These are phyloP conservation scores for Eleusine indica DNA, from an alignment of 176 grass and related monocot genomes.

Conservation along the genomic window DNA sequence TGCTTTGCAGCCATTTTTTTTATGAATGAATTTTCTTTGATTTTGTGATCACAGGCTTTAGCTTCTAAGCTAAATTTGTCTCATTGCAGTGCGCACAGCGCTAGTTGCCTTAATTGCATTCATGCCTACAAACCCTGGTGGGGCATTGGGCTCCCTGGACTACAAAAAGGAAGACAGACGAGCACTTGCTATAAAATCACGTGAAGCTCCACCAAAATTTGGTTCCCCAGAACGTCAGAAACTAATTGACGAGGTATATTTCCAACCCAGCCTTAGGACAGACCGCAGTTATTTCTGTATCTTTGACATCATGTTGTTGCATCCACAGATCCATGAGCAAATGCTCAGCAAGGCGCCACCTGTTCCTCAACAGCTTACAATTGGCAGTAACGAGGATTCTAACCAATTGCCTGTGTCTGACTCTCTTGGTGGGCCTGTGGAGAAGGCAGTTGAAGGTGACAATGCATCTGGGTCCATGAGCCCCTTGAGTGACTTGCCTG, in stretches of 20 bases:
- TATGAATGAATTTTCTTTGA: background rate
- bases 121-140: slow-evolving; percentile 94
- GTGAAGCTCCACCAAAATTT: slow-evolving; percentile 76
- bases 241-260: slow-evolving; percentile 87
- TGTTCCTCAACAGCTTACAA: slow-evolving; percentile 54
- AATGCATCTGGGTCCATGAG: slow-evolving; percentile 28
- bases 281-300: slow-evolving; percentile 1
- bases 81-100: slow-evolving; percentile 79
- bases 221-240: slow-evolving; percentile 84
- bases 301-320: slow-evolving; percentile 37
- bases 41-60: background rate
- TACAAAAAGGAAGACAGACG: slow-evolving; percentile 89
- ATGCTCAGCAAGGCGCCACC: slow-evolving; percentile 85
- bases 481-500: slow-evolving; percentile 32
- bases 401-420: slow-evolving; percentile 29
- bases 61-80: slow-evolving; percentile 23
- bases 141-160: slow-evolving; percentile 89
- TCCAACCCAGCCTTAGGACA: background rate
- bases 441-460: slow-evolving; percentile 35
- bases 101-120: slow-evolving; percentile 96
- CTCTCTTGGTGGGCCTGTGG: slow-evolving; percentile 22
- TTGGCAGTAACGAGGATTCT: slow-evolving; percentile 30
- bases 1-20: background rate
- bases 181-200: slow-evolving; percentile 79
- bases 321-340: slow-evolving; percentile 78